Conservation (phyloP, 2,329 filamentous ascomycete genomes). For the Verticillium dahliae region DNA sequence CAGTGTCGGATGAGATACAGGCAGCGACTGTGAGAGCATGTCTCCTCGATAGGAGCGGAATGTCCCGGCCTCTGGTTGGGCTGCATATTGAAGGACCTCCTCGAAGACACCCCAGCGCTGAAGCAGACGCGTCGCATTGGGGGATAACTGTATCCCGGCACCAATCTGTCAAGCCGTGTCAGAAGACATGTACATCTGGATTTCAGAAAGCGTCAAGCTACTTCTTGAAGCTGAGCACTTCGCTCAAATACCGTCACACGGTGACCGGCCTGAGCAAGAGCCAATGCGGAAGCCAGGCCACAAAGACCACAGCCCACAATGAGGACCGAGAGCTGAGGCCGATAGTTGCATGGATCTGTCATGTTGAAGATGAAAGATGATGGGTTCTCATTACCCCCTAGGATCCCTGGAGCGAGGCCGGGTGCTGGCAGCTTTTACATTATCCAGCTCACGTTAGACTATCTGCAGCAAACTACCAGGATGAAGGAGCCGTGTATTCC, state of each 20-base stretch:
- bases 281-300: not conserved
- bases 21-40: not conserved
- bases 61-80: not conserved
- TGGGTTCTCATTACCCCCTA: not conserved
- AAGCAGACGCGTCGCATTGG: not conserved
- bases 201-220: not conserved
- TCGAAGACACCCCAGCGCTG: not conserved
- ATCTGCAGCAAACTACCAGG: not conserved
- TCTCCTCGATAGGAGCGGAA: not conserved
- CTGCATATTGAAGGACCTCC: not conserved
- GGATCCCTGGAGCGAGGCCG: not conserved
- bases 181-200: not conserved
- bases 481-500: not conserved
- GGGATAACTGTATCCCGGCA: not conserved
- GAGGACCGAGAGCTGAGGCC: not conserved
- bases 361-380: not conserved
- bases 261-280: not conserved
- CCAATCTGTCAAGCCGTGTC: not conserved
- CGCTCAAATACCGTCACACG: not conserved
- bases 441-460: not conserved
- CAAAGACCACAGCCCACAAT: not conserved
- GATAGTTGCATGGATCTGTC: not conserved
- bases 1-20: not conserved
- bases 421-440: not conserved
- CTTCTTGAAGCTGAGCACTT: not conserved